A percentile compares a stretch with the other conserved stretches of the same genome.
These are phyloP conservation scores for Nigrospora sphaerica DNA, from an alignment of 2,329 filamentous ascomycete genomes.

Conservation along the genomic window DNA sequence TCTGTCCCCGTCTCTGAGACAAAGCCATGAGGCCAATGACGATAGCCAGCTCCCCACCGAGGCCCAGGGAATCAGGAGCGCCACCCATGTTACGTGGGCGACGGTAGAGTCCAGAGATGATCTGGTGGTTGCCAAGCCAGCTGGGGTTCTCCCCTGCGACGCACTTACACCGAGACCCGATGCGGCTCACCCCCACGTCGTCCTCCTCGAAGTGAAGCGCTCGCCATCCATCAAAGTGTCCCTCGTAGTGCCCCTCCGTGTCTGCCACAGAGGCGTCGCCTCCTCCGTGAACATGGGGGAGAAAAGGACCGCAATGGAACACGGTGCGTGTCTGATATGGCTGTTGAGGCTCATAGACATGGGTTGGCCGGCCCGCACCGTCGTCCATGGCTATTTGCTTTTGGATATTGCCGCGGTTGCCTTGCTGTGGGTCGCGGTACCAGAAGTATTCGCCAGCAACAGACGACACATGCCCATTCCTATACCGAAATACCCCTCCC, in stretches of 20 bases:
- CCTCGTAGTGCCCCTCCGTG: not conserved
- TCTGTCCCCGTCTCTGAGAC: not conserved
- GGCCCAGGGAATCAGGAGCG: not conserved
- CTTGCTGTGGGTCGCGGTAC: not conserved
- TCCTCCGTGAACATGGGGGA: not conserved
- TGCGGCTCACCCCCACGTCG: not conserved
- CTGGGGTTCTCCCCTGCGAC: not conserved
- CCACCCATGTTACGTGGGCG: not conserved
- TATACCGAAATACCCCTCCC: slow-evolving; percentile 1
- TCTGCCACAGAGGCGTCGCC: not conserved
- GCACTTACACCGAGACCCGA: not conserved
- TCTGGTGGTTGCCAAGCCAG: not conserved
- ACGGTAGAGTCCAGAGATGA: not conserved
- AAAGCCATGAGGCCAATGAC: slow-evolving; percentile 3
- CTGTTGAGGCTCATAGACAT: not conserved
- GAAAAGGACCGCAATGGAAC: slow-evolving; percentile 2
- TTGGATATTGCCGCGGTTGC: not conserved
- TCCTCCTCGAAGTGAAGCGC: not conserved
- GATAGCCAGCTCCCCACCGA: not conserved
- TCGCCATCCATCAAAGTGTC: not conserved
- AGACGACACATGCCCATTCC: not conserved
- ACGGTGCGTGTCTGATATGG: not conserved
- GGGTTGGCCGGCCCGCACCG: not conserved
- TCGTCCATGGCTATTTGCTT: not conserved
- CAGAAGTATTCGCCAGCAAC: not conserved